phyloP scores from a whole-genome alignment of 768 basidiomycete genomes.

The Boletus insuetus region DNA sequence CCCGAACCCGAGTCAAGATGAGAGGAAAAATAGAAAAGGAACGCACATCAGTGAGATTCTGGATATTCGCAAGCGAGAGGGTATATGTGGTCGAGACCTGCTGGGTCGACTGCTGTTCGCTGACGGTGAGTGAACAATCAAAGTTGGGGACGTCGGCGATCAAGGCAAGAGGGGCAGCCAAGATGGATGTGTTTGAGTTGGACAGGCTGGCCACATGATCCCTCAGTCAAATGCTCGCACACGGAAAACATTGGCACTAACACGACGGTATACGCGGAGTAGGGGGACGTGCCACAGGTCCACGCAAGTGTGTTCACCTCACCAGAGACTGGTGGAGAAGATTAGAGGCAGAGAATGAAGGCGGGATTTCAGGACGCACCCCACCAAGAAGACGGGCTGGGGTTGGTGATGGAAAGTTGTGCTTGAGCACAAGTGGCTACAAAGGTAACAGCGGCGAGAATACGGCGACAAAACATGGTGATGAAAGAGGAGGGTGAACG shows the following conservation, averaged over 20 bases:
- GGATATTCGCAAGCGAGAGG: slow-evolving; percentile 46
- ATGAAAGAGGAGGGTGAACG: slow-evolving; percentile 6
- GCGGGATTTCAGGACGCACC: slow-evolving; percentile 39
- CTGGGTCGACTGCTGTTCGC: slow-evolving; percentile 41
- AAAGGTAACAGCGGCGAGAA: slow-evolving; percentile 39
- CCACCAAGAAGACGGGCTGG: slow-evolving; percentile 55
- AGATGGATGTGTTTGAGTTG: slow-evolving; percentile 42
- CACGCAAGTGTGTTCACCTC: slow-evolving; percentile 59
- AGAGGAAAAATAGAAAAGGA: neutral
- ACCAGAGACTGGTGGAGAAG: slow-evolving; percentile 43
- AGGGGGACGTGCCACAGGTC: slow-evolving; percentile 47
- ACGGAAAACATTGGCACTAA: slow-evolving; percentile 15
- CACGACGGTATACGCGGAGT: slow-evolving; percentile 48
- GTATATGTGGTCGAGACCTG: slow-evolving; percentile 47
- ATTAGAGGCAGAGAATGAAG: neutral
- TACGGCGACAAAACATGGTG: slow-evolving; percentile 34
- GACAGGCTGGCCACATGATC: slow-evolving; percentile 35
- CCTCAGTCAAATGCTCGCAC: slow-evolving; percentile 2
- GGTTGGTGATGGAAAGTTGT: slow-evolving; percentile 44
- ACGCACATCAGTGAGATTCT: slow-evolving; percentile 56
- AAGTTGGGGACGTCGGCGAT: slow-evolving; percentile 52
- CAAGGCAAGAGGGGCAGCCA: slow-evolving; percentile 37
- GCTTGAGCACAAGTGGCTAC: slow-evolving; percentile 35
- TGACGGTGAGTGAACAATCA: slow-evolving; percentile 57
- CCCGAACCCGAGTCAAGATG: too few species aligned